Conservation (phyloP, 192 early-diverging fungal genomes). For the Coemansia sp. region DNA sequence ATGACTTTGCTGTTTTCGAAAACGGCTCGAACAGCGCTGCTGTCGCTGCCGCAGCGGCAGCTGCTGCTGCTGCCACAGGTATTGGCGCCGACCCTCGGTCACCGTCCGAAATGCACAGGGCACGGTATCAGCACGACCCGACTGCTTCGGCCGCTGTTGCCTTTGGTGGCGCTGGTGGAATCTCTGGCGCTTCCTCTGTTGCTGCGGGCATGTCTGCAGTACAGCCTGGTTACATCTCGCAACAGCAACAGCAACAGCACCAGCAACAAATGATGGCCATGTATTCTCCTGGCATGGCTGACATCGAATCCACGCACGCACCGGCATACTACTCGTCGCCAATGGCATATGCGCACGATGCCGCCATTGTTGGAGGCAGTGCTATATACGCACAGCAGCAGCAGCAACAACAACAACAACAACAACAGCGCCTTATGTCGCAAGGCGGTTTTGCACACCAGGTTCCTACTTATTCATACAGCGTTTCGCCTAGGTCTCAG, state of each 20-base stretch:
- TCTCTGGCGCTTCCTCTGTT: neutral
- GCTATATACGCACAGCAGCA: conserved; percentile 14
- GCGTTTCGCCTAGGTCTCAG: conserved; percentile 23
- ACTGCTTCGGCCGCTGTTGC: conserved; percentile 7
- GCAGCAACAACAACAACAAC: conserved; percentile 14
- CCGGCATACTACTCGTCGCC: conserved; percentile 45
- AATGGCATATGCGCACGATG: conserved; percentile 14
- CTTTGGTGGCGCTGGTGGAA: conserved; percentile 16
- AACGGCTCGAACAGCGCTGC: neutral
- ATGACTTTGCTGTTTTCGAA: conserved; percentile 18
- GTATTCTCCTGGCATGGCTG: conserved; percentile 41
- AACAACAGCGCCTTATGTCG: conserved; percentile 17
- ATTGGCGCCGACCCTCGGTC: conserved; percentile 3
- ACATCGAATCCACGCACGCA: conserved; percentile 16
- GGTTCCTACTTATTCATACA: conserved; percentile 37
- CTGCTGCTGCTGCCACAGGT: neutral
- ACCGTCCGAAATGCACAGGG: conserved; percentile 17
- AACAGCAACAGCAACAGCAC: conserved; percentile 17
- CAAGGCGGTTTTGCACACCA: conserved; percentile 14
- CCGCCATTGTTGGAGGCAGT: neutral
- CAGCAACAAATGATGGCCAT: conserved; percentile 27
- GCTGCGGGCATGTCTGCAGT: conserved; percentile 8
- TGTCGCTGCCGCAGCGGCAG: neutral
- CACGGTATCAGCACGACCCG: conserved; percentile 4
- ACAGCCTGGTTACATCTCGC: conserved; percentile 15